Evolutionary conservation across 1,284 basidiomycete genomes (phyloP).

Genomic region (Cryptococcus jaspeensis): DNA sequence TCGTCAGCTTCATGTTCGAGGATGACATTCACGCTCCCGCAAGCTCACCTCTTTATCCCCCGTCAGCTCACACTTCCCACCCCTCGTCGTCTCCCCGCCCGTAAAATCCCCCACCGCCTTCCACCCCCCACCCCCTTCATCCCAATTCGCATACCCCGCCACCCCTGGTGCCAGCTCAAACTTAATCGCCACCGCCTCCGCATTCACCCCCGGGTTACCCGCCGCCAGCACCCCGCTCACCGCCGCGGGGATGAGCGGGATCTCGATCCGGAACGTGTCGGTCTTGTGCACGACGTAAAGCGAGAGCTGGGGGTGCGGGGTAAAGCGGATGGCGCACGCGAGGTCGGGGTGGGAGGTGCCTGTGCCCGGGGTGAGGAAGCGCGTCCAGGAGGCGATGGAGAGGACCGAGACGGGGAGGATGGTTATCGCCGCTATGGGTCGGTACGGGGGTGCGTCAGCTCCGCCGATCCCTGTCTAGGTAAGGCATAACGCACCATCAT

Average conservation of each 20-base stretch:
- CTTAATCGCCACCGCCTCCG: slow-evolving; percentile 24
- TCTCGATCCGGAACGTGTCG: slow-evolving; percentile 16
- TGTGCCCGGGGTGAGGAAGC: slow-evolving; percentile 32
- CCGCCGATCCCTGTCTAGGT: too few species aligned
- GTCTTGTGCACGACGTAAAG: slow-evolving; percentile 18
- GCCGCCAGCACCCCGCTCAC: slow-evolving; percentile 13
- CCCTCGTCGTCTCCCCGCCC: slow-evolving; percentile 21
- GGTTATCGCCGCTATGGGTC: slow-evolving; percentile 16
- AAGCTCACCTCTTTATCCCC: slow-evolving; percentile 25
- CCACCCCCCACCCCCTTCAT: slow-evolving; percentile 16
- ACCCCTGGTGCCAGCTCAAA: slow-evolving; percentile 6
- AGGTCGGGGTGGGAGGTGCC: slow-evolving; percentile 25
- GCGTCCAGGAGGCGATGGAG: slow-evolving; percentile 31
- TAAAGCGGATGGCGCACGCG: slow-evolving; percentile 17
- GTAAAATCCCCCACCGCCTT: slow-evolving; percentile 29
- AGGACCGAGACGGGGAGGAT: slow-evolving; percentile 31
- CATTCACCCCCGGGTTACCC: slow-evolving; percentile 11
- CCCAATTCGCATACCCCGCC: slow-evolving; percentile 4
- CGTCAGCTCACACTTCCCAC: slow-evolving; percentile 33
- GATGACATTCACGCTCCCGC: not conserved
- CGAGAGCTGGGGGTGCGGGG: slow-evolving; percentile 1
- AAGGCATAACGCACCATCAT: slow-evolving; percentile 24
- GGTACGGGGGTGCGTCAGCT: too few species aligned
- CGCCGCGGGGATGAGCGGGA: slow-evolving; percentile 8
- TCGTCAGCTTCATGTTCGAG: not conserved